Evolutionary conservation across 116 monocot species (phyloP), one percentile per base, ranked within the genome.

Genomic region (Papilionanthe hybrid): DNA sequence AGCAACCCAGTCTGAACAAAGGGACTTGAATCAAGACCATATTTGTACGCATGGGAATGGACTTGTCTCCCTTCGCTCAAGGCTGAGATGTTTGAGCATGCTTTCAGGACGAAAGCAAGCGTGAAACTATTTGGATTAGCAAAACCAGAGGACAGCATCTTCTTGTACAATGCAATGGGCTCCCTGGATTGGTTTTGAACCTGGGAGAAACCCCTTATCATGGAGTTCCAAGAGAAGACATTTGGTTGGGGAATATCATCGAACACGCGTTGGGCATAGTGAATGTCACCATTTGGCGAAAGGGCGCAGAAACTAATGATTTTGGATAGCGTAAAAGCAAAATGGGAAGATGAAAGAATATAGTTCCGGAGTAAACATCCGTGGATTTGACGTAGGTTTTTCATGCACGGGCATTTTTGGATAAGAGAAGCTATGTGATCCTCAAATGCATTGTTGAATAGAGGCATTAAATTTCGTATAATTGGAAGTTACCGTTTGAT

Each of bases 71-170:
- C 93, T 85, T 93, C 96, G 3, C 23, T 27, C 3, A 85, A 76
- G 11, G 91, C 91, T 4, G 72, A 29, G 18, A 85, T 18, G 17
- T 48, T 44, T 0, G 93, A 82, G 72, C 96, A 96, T 0, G 96
- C 88, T 76, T 96, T 96, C 72, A 96, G 78, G 41, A 84, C 85
- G 63, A 96, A 96, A 13, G 96, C 83, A 57, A 93, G 22, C 29
- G 96, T 96, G 84, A 87, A 96, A 75, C 87, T 86, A 74, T 96
- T 96, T 1, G 96, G 96, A 17, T 43, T 67, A 0, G 87, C 85
- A 47, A 76, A 86, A 27, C 88, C 86, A 20, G 41, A 42, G 12
- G 60, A 75, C 0, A 93, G 60, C 91, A 95, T 84, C 7, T 71
- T 76, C 66, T 78, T 86, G 78, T 89, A 95, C 15, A 92, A 57